Evolutionary conservation across 495 filamentous ascomycete species (phyloP).

Genomic region (Tuber melanosporum): DNA sequence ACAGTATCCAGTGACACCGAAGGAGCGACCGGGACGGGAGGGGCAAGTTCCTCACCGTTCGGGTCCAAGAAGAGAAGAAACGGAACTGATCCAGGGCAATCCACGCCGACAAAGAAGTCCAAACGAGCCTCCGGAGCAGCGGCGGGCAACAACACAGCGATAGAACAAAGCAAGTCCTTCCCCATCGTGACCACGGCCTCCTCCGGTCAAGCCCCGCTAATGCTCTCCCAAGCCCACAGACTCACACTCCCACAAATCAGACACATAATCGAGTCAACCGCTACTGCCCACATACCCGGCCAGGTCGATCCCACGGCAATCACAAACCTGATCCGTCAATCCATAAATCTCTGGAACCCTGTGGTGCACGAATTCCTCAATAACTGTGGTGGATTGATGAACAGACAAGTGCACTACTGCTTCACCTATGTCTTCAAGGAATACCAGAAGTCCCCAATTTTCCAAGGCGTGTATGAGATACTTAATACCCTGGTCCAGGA

Average conservation of each 20-base stretch:
- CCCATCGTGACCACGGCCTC: not conserved
- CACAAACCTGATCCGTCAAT: conserved; percentile 35
- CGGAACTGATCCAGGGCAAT: conserved; percentile 11
- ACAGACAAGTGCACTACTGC: conserved; percentile 13
- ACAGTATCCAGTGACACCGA: conserved; percentile 32
- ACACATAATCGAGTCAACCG: conserved; percentile 40
- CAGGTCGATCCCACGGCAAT: conserved; percentile 43
- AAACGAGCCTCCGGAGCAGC: conserved; percentile 10
- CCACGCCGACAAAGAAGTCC: conserved; percentile 13
- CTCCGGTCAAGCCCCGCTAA: conserved; percentile 3
- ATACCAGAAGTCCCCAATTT: conserved; percentile 32
- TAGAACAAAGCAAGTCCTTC: conserved; percentile 5
- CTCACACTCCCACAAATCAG: conserved; percentile 41
- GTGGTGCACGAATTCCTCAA: conserved; percentile 23
- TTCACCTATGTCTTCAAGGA: conserved; percentile 21
- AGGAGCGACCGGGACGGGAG: conserved; percentile 5
- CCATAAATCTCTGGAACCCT: conserved; percentile 24
- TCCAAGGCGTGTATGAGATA: conserved; percentile 19
- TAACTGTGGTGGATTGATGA: conserved; percentile 11
- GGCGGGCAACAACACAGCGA: not conserved
- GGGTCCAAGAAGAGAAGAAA: conserved; percentile 19
- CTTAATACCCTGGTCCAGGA: conserved; percentile 19
- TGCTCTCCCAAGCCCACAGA: conserved; percentile 20
- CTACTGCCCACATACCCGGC: conserved; percentile 40
- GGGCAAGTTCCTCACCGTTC: not conserved